Base-by-base conservation (phyloP, 169 alveolate species). In the Plasmodium yoelii region DNA sequence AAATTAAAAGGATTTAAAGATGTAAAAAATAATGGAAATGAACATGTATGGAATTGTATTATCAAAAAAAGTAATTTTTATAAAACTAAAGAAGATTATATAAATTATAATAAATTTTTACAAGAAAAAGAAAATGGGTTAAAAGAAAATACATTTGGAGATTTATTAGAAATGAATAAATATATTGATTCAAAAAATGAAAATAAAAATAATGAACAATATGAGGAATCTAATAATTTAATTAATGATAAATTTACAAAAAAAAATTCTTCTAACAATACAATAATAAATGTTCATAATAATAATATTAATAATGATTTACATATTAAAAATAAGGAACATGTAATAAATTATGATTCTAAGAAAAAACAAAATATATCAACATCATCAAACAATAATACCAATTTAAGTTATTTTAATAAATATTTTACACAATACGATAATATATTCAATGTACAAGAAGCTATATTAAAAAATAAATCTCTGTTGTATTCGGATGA, bases 41-140 rank as follows among this genome's bases (percentile, higher is more conserved):
- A 49, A 46, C 24, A 26, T 1, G n/a, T 75, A 19, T 75, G 88
- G 88, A 56, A 75, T 15, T 34, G 65, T 68, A 18, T 75, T 15
- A 75, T 75, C 12, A 75, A 46, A 46, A 75, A 75, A 42, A 75
- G 88, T 67, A 75, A 75, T 6, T 75, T 75, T 63, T 75, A 75
- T 67, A 22, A 34, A 26, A 46, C 64, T n/a, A 75, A 75, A 42
- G 88, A 75, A 39, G 88, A 75, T 39, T 75, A 63, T 63, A n/a
- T 47, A 75, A 75, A 75, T 75, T 75, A 75, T 55, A 75, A 75
- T 63, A 75, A 75, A 63, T 63, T 75, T 75, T 63, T 75, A 5
- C 42, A 10, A 19, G 64, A 60, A n/a, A 47, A 75, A 53, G 73
- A 75, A 49, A 75, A 75, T 19, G 57, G n/a, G 22, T 9, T 26